phyloP scores from a whole-genome alignment of 2,329 filamentous ascomycete species.

The Diaporthe batatas region DNA sequence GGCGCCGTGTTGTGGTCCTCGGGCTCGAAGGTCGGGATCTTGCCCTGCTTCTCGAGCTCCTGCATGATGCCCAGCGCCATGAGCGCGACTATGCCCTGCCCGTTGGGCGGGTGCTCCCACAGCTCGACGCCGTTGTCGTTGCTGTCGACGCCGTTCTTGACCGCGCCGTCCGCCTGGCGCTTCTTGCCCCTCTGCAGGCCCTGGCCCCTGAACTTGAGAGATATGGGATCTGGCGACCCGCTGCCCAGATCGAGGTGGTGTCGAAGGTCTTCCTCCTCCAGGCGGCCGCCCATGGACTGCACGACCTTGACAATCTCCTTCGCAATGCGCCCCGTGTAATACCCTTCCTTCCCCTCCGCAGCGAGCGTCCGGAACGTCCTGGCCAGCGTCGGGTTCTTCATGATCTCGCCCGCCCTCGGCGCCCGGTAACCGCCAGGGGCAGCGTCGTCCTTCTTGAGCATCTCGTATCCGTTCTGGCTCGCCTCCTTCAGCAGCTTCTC shows the following conservation, averaged over 20 bases:
- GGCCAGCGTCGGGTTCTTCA: slow-evolving; percentile 86
- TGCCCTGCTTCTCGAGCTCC: slow-evolving; percentile 80
- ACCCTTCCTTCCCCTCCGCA: slow-evolving; percentile 86
- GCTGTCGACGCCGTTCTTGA: slow-evolving; percentile 47
- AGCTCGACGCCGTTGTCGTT: slow-evolving; percentile 76
- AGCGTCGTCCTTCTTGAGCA: slow-evolving; percentile 82
- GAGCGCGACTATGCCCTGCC: slow-evolving; percentile 93
- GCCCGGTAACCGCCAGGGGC: slow-evolving; percentile 77
- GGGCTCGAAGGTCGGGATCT: slow-evolving; percentile 77
- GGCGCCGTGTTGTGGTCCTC: slow-evolving; percentile 84
- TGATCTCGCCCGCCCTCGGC: slow-evolving; percentile 85
- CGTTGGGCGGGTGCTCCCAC: slow-evolving; percentile 98
- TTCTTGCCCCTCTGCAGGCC: slow-evolving; percentile 51
- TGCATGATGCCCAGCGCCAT: slow-evolving; percentile 95
- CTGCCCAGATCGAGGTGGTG: slow-evolving; percentile 77
- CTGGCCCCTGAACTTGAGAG: slow-evolving; percentile 81
- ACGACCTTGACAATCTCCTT: slow-evolving; percentile 85
- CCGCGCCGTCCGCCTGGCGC: slow-evolving; percentile 53
- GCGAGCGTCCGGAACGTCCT: slow-evolving; percentile 85
- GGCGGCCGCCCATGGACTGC: slow-evolving; percentile 79
- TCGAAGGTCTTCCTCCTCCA: slow-evolving; percentile 84
- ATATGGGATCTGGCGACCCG: slow-evolving; percentile 88
- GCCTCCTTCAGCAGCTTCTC: slow-evolving; percentile 76
- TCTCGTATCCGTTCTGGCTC: slow-evolving; percentile 88
- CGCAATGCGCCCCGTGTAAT: slow-evolving; percentile 88